These are phyloP conservation scores for Exserohilum turcica DNA, from an alignment of 2,329 filamentous ascomycete genomes.

Conservation along the genomic window DNA sequence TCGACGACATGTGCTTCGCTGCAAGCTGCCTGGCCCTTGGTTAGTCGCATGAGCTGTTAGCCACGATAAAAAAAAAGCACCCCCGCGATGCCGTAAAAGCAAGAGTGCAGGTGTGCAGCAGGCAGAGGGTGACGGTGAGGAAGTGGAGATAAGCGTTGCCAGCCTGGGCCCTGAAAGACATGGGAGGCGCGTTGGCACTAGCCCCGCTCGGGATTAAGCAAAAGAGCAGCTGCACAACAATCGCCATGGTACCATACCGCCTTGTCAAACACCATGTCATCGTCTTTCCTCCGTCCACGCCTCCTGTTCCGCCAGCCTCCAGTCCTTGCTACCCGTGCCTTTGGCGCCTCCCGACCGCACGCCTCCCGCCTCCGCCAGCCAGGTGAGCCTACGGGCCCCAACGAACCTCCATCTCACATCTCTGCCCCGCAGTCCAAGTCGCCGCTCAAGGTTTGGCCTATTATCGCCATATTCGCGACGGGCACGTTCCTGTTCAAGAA, in stretches of 20 bases:
- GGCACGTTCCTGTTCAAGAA: slow-evolving; percentile 55
- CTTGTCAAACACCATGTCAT: slow-evolving; percentile 37
- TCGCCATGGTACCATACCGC: slow-evolving; percentile 29
- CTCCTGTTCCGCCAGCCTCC: slow-evolving; percentile 13
- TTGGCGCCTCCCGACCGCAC: slow-evolving; percentile 29
- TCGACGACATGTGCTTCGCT: background rate
- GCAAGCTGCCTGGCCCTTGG: background rate
- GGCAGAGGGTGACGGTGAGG: background rate
- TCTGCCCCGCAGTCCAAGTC: slow-evolving; percentile 46
- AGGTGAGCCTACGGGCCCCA: slow-evolving; percentile 45
- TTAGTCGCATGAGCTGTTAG: background rate
- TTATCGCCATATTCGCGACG: slow-evolving; percentile 54
- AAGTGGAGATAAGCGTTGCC: background rate
- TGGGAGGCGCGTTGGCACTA: slow-evolving; percentile 1
- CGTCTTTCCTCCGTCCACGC: slow-evolving; percentile 26
- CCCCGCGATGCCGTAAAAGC: no score
- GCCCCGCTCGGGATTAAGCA: slow-evolving; percentile 1
- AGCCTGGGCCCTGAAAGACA: slow-evolving; percentile 2
- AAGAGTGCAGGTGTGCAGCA: background rate
- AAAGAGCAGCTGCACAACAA: slow-evolving; percentile 29
- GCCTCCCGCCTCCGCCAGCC: slow-evolving; percentile 42
- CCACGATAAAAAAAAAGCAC: no score
- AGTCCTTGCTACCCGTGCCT: slow-evolving; percentile 23
- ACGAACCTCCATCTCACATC: slow-evolving; percentile 45
- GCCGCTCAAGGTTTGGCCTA: slow-evolving; percentile 51